Evolutionary conservation across 176 grass and related monocot genomes (phyloP).

Genomic region (Neostapfia colusana): DNA sequence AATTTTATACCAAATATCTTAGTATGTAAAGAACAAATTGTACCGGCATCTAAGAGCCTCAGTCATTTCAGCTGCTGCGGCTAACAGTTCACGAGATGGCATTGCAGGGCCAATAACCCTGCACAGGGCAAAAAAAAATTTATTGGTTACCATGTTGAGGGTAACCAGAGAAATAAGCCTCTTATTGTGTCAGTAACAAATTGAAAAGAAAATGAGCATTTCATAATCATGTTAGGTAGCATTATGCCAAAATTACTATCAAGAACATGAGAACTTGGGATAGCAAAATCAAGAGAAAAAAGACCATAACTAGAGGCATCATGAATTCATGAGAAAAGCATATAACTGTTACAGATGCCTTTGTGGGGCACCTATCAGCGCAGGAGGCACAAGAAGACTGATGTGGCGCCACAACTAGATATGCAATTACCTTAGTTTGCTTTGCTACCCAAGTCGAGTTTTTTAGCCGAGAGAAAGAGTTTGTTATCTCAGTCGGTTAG

Average conservation of each 20-base stretch:
- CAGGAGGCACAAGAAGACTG: background rate
- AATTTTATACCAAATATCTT: constrained; percentile 24
- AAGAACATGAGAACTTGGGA: background rate
- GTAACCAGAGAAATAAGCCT: constrained; percentile 16
- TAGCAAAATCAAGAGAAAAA: constrained; percentile 10
- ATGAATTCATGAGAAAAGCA: background rate
- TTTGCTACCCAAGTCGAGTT: background rate
- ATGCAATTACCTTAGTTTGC: background rate
- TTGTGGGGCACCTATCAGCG: background rate
- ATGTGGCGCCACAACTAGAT: background rate
- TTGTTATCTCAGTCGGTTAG: background rate
- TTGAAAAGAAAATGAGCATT: constrained; percentile 10
- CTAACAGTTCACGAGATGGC: constrained; percentile 90
- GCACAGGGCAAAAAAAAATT: constrained; percentile 24
- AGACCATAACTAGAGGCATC: background rate
- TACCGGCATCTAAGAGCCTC: constrained; percentile 75
- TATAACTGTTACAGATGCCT: background rate
- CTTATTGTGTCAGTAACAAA: constrained; percentile 13
- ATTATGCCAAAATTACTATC: background rate
- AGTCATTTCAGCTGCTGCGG: constrained; percentile 91
- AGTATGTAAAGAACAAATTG: constrained; percentile 12
- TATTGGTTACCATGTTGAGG: constrained; percentile 10
- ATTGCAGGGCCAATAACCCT: constrained; percentile 96
- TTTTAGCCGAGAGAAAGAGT: background rate
- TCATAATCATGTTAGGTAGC: background rate